Evolutionary conservation across 805 yeast species (phyloP).

Genomic region (Jamesozyma gamospora): DNA sequence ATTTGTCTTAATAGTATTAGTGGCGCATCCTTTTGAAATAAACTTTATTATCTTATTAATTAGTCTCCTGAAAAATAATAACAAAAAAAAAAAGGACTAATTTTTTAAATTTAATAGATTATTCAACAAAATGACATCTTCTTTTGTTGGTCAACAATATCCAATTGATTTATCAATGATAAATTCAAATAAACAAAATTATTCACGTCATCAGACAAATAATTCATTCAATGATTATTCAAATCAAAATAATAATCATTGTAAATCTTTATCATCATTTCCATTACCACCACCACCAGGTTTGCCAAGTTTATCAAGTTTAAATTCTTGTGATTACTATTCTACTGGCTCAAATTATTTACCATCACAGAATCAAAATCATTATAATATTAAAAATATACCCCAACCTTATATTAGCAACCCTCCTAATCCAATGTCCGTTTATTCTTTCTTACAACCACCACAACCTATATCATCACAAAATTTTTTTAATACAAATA

Average conservation of each 20-base stretch:
- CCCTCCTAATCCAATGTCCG: not conserved
- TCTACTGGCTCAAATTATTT: not conserved
- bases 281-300: slow-evolving; percentile 7
- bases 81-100: not conserved
- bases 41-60: not conserved
- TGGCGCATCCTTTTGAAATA: not conserved
- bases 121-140: not conserved
- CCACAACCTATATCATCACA: not conserved
- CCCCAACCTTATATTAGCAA: slow-evolving; percentile 4
- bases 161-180: not conserved
- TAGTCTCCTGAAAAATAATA: too few species aligned
- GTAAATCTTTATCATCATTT: slow-evolving; percentile 2
- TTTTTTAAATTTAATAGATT: too few species aligned
- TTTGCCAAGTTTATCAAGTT: slow-evolving; percentile 1
- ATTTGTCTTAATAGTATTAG: slow-evolving; percentile 18
- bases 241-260: not conserved
- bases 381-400: not conserved
- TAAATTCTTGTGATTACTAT: not conserved
- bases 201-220: slow-evolving; percentile 5
- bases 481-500: not conserved
- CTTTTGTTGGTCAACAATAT: not conserved
- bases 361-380: slow-evolving; percentile 4
- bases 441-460: not conserved
- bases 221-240: slow-evolving; percentile 1
- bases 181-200: not conserved